Base-by-base conservation (phyloP, 148 eudicot species). In the Silene uniflora region DNA sequence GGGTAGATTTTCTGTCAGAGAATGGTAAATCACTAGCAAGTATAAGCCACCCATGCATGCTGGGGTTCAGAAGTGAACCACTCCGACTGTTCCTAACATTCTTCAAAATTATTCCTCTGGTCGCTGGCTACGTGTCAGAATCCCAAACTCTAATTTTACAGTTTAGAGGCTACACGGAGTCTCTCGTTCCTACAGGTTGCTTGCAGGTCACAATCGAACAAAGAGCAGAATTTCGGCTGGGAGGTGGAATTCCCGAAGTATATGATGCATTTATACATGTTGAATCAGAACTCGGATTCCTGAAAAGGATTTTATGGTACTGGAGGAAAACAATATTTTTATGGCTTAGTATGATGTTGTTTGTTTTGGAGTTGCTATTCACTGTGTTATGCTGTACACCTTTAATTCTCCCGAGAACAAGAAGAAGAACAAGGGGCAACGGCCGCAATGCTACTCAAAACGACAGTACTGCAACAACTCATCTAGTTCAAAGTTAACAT, bases 191-290 rank as follows among this genome's bases (percentile, higher is more conserved):
- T 69, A 86, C 92, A 69, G 82, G 93, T 22, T 88, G 88, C 84
- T 52, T 92, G 76, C 85, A 82, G 81, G 91, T 95, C 55, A 76
- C 76, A 8, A 85, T 92, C 12, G 98, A 92, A 71, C 93, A 84
- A 75, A 85, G 97, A 78, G 98, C 96, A 68, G 92, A 92, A 78
- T 95, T 81, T 59, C 77, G 72, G 5, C 73, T 85, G 4, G 88
- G 86, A 25, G 93, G 84, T 25, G 98, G 98, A 54, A 81, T 90
- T 58, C 98, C 98, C 44, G 92, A 95, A 85, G 81, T 95, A 76
- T 95, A 95, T 71, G 83, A 81, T 64, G 96, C 93, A n/a, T 85
- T 77, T 73, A 47, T 95, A 71, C 80, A 78, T 27, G 82, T 95
- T 1, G 89, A 90, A 71, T 91, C 98, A 0, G 83, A 90, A 77